Evolutionary conservation across 2,329 filamentous ascomycete species (phyloP).

Genomic region (Sarocladiaceae sp.): DNA sequence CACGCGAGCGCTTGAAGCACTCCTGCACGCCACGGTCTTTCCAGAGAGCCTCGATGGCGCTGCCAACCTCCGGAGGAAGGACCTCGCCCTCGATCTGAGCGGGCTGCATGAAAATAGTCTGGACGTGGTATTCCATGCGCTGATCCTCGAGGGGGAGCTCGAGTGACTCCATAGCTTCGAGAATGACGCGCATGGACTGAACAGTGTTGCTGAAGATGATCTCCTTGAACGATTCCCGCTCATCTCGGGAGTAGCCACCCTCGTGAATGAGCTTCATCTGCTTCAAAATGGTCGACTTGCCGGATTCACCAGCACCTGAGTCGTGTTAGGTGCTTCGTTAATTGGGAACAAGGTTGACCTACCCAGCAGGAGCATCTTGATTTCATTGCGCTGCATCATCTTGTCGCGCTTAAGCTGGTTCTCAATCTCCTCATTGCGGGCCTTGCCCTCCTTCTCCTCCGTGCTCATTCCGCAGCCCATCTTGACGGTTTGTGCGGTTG

Average conservation of each 20-base stretch:
- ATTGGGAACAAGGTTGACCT: too few species aligned
- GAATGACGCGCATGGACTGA: conserved; percentile 63
- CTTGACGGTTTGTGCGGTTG: conserved; percentile 42
- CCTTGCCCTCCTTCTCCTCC: conserved; percentile 99
- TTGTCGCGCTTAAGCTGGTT: conserved; percentile 98
- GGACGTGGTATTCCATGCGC: conserved; percentile 92
- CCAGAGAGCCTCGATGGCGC: conserved; percentile 88
- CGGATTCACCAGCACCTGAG: conserved; percentile 83
- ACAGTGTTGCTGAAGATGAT: conserved; percentile 67
- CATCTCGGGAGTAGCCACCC: conserved; percentile 93
- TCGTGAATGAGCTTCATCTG: conserved; percentile 99
- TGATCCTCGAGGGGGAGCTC: conserved; percentile 83
- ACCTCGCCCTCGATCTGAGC: conserved; percentile 94
- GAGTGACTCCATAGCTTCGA: conserved; percentile 63
- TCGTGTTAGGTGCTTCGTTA: too few species aligned
- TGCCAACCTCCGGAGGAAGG: conserved; percentile 88
- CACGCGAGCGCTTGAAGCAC: conserved; percentile 90
- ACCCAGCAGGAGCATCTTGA: conserved; percentile 99
- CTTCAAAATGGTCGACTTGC: conserved; percentile 96
- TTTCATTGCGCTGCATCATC: conserved; percentile 98
- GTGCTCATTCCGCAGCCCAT: conserved; percentile 99
- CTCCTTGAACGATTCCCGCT: conserved; percentile 64
- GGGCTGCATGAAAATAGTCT: conserved; percentile 98
- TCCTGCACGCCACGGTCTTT: conserved; percentile 88
- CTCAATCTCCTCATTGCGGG: conserved; percentile 99